Percentiles rank a stretch among this genome's conserved stretches.
These are phyloP conservation scores for Trapa incisa DNA, from an alignment of 345 rosid genomes.

Conservation along the genomic window DNA sequence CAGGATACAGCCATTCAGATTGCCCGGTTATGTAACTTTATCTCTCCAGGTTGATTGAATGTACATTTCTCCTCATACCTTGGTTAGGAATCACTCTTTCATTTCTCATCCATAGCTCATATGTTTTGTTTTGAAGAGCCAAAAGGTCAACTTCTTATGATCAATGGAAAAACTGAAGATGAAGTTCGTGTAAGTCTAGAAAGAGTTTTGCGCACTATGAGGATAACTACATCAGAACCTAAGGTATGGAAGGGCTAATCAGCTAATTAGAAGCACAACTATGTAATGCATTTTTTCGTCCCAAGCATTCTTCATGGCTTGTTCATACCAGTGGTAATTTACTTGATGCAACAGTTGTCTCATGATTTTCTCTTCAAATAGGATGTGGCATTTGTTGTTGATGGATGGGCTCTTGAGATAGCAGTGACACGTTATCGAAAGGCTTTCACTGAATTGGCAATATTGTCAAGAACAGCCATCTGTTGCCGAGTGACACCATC, in stretches of 20 bases:
- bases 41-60: conserved; percentile 68
- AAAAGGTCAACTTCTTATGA: conserved; percentile 86
- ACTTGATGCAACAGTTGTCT: background rate
- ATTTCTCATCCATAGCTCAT: background rate
- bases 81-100: background rate
- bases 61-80: background rate
- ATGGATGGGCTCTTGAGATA: conserved; percentile 98
- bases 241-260: conserved; percentile 42
- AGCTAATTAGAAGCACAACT: background rate
- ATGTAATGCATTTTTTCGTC: background rate
- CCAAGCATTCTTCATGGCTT: background rate
- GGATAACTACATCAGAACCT: conserved; percentile 78
- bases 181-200: conserved; percentile 81
- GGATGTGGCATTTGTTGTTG: conserved; percentile 95
- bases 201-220: conserved; percentile 95
- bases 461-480: conserved; percentile 90
- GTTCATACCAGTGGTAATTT: background rate
- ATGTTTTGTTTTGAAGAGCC: conserved; percentile 44
- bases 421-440: conserved; percentile 66
- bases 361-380: conserved; percentile 14
- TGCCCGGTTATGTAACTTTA: conserved; percentile 93
- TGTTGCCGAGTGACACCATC: conserved; percentile 98
- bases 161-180: conserved; percentile 89
- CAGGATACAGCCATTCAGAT: conserved; percentile 96
- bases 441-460: conserved; percentile 88